A percentile compares a stretch with the other conserved stretches of the same genome.
Evolutionary conservation across 2,329 filamentous ascomycete genomes (phyloP).

Genomic region (Gnomoniopsis smithogilvyi): DNA sequence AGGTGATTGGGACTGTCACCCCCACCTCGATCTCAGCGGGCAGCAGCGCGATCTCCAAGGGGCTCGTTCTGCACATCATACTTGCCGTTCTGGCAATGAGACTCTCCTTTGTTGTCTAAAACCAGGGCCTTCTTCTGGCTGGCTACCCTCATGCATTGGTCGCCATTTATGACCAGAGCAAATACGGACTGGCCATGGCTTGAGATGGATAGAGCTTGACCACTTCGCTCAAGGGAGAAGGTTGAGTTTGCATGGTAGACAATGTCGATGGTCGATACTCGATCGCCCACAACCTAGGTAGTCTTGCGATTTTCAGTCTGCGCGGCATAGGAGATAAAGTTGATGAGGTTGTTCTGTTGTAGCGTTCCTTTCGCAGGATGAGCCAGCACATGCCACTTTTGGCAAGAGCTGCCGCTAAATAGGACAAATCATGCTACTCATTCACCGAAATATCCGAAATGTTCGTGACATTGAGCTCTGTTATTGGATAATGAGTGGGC

Average conservation of each 20-base stretch:
- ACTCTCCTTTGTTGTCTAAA: not conserved
- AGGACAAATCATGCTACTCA: no score
- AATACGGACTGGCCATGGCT: not conserved
- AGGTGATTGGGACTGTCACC: not conserved
- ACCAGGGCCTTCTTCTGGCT: not conserved
- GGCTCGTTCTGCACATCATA: not conserved
- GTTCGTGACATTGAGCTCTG: no score
- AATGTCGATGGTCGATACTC: not conserved
- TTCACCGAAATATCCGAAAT: no score
- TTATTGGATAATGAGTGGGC: no score
- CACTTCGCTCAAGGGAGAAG: not conserved
- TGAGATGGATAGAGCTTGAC: not conserved
- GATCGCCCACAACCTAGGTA: no score
- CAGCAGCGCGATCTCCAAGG: not conserved
- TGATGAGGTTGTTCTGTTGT: no score
- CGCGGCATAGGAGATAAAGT: not conserved
- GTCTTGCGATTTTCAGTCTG: not conserved
- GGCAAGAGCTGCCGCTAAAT: no score
- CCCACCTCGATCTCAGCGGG: not conserved
- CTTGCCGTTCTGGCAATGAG: not conserved
- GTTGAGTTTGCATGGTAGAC: not conserved
- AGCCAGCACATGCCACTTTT: no score
- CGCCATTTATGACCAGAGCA: not conserved
- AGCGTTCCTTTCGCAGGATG: no score
- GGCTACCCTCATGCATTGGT: not conserved